Evolutionary conservation across 495 filamentous ascomycete genomes (phyloP).

Genomic region (Daldinia childiae): DNA sequence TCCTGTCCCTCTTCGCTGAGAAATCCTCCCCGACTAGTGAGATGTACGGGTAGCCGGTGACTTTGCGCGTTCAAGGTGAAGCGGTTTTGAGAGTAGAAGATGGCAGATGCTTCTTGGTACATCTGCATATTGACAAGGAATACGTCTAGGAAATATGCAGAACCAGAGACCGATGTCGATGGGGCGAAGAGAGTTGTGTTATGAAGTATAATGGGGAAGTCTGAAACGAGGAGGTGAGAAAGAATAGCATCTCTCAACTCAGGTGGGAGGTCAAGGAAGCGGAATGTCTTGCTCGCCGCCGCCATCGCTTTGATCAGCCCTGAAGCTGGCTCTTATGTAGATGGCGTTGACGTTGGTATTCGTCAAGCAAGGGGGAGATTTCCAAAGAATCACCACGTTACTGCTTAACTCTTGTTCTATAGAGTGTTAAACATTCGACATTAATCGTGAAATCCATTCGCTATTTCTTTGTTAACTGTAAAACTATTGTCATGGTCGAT

Average conservation of each 20-base stretch:
- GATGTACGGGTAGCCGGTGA: slow-evolving; percentile 40
- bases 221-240: slow-evolving; percentile 34
- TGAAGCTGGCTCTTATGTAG: not conserved
- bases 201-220: slow-evolving; percentile 40
- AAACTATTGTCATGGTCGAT: not conserved
- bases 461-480: not conserved
- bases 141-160: slow-evolving; percentile 29
- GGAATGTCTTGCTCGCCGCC: slow-evolving; percentile 20
- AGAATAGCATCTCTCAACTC: slow-evolving; percentile 83
- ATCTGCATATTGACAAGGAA: slow-evolving; percentile 49
- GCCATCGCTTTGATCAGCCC: slow-evolving; percentile 1
- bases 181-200: slow-evolving; percentile 30
- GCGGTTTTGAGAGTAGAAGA: slow-evolving; percentile 49
- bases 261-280: slow-evolving; percentile 71
- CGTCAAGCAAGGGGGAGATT: not conserved
- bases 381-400: not conserved
- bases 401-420: not conserved
- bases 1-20: slow-evolving; percentile 35
- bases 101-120: slow-evolving; percentile 46
- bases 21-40: slow-evolving; percentile 36
- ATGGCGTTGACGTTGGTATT: slow-evolving; percentile 1
- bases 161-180: not conserved
- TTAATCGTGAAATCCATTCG: not conserved
- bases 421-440: not conserved
- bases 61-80: slow-evolving; percentile 46